Evolutionary conservation across 1,284 basidiomycete species (phyloP), one percentile per base, ranked within the genome.

Genomic region (Ceraceosorus bombacis): DNA sequence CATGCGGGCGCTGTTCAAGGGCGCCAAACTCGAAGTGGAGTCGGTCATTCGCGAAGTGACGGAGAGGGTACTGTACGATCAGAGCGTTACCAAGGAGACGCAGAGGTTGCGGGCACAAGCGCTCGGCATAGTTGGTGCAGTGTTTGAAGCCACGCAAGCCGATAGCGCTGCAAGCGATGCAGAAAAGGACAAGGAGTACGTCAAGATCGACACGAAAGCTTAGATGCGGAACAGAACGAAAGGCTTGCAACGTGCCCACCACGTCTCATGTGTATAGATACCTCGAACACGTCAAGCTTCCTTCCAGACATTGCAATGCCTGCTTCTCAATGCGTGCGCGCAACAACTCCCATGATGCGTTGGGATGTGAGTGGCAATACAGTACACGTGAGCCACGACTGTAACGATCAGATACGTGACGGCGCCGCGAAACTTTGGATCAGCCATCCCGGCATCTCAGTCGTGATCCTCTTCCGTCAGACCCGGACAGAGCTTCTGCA

Each of bases 11-110:
- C 53, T 78, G 37, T 78, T 78, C 61, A 78, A 78, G 60, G 91
- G 93, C 4, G 88, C 93, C 37, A 96, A 95, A 76, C 84, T 97
- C 15, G 94, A 97, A 78, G 85, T 97, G 54, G 93, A 98, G 78
- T 89, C 88, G 13, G 86, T 98, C 40, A 82, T 98, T 8, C 85
- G 94, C 43, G 94, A 97, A 78, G 90, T 90, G 0, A 93, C 90
- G 76, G 94, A 98, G 71, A 84, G 85, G 17, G 83, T 97, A 13
- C 82, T 99, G 5, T 79, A 80, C 27, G 82, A 83, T 52, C 71
- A 55, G 36, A 72, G 5, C 60, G 64, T 75, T 6, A 64, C 64
- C 7, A 76, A 75, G 57, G 70, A 71, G 59, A 72, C 71, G n/a
- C 73, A 75, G 59, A 56, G 72, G 7, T 53, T 76, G 55, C 62